Base-by-base conservation (phyloP, 2,329 filamentous ascomycete species). In the Plectosphaerella sp. region DNA sequence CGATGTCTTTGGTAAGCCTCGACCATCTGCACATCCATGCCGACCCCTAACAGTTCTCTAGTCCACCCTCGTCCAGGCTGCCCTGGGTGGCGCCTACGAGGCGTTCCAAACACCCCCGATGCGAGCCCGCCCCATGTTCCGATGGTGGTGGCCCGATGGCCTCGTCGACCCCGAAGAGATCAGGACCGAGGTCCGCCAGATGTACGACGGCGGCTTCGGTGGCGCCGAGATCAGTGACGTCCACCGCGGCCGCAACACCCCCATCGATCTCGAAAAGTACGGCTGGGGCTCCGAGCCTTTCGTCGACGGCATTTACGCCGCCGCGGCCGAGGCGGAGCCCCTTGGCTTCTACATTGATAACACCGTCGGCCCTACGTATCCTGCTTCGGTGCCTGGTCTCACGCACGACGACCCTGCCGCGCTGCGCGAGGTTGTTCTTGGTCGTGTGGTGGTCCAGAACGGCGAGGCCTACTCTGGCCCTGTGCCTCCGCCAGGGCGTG, bases 101-200 rank as follows among this genome's bases (percentile, higher is more conserved):
- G 48, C 48, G 12, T 54, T 54, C 45, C 39, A 45, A n/a, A 35
- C 5, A 8, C 52, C 52, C 7, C 46, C 52, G 15, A 54, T 54
- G 49, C 35, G 42, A 5, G 45, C 49, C 15, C 43, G 45, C 16
- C 52, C 52, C 11, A 54, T 48, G 52, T 45, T 54, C 25, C 49
- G 52, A 22, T 54, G 52, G 52, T 54, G 52, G 52, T 54, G 52
- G 52, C 49, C 49, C 9, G 48, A 54, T 20, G 52, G 52, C 18
- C 42, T 48, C 8, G 52, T 54, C 39, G 52, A 54, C 25, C 37
- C 46, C 22, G 52, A 54, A 16, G 52, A 54, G 39, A 48, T 54
- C 45, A 54, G 39, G 45, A 39, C 52, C 16, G 52, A 54, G 20
- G 45, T 54, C 22, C 43, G 47, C 15, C 43, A 54, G 45, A 54